A percentile compares a stretch with the other conserved stretches of the same genome.
Conservation (phyloP, 768 basidiomycete species). For the Tephrocybe rancida region DNA sequence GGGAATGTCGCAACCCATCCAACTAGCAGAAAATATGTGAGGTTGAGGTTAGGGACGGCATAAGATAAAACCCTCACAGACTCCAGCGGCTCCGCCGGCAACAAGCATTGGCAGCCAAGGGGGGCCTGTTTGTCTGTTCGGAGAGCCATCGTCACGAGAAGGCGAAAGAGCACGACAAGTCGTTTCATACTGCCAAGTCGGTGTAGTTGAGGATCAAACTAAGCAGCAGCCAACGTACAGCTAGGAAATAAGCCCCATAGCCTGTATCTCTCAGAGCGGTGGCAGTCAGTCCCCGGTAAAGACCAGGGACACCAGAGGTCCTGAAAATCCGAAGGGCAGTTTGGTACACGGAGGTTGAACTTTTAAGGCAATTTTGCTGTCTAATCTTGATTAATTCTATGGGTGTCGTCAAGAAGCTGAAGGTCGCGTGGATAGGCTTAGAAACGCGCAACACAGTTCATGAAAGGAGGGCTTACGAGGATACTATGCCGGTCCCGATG, state of each 20-base stretch:
- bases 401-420: constrained; percentile 76
- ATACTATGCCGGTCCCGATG: constrained; percentile 75
- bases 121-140: constrained; percentile 23
- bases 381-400: constrained; percentile 90
- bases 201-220: too few species aligned
- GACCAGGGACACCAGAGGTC: constrained; percentile 58
- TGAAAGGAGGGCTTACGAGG: constrained; percentile 59
- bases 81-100: constrained; percentile 78
- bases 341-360: constrained; percentile 48
- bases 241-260: constrained; percentile 85
- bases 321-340: constrained; percentile 59
- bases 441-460: neutral
- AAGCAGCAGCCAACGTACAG: constrained; percentile 63
- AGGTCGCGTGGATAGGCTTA: too few species aligned
- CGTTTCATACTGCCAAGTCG: constrained; percentile 63
- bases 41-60: neutral
- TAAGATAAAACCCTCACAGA: constrained; percentile 34
- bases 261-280: constrained; percentile 80
- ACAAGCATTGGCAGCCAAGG: constrained; percentile 63
- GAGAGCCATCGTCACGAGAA: constrained; percentile 19
- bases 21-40: constrained; percentile 25
- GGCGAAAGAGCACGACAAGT: constrained; percentile 48
- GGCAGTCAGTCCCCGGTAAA: constrained; percentile 76
- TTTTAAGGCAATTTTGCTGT: constrained; percentile 60
- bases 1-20: constrained; percentile 88